Base-by-base conservation (phyloP, 2,329 filamentous ascomycete genomes). In the Epichloe scottii region DNA sequence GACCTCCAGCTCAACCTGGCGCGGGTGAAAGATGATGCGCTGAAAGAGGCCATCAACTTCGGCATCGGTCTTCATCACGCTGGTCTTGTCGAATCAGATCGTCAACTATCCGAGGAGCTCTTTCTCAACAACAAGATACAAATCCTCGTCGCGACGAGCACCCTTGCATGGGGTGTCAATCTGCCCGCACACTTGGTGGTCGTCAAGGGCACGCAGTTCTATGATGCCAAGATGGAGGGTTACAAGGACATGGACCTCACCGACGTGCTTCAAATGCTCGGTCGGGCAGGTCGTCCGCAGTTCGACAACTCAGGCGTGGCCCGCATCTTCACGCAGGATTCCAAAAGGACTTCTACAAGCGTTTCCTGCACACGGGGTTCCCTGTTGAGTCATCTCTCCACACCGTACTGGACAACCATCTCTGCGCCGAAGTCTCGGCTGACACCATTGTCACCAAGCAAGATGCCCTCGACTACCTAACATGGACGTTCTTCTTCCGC, bases 281-380 rank as follows among this genome's bases (percentile, higher is more conserved):
- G 93, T 59, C 85, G 93, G 68, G 93, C 93, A 12, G 93, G 93
- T 15, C 86, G 93, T 55, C 93, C 93, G 3, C 93, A 98, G 63
- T 98, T 98, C 65, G 93, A 98, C 67, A 87, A 84, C 50, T 95
- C 90, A 0, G 93, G 94, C 57, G 94, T 98, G 52, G 94, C 93
- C 10, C 84, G 91, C 33, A 98, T 98, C 63, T 95, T 98, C 63
- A 98, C 93, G 0, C 90, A 98, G 62, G 90, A 97, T 61, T 75
- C 91, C 2, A 98, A 97, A 98, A 98, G 69, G 89, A 94, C 53
- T 98, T 98, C 68, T 98, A 98, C 71, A 98, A 98, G 72, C 93
- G 98, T 69, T 98, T 98, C 71, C 70, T 98, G 50, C 93, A 98
- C 63, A 97, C 91, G 0, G 94, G 93, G 1, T 98, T 98, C 66